Conservation (phyloP, 2,329 filamentous ascomycete genomes). For the Phyllosticta paracitricarpa region DNA sequence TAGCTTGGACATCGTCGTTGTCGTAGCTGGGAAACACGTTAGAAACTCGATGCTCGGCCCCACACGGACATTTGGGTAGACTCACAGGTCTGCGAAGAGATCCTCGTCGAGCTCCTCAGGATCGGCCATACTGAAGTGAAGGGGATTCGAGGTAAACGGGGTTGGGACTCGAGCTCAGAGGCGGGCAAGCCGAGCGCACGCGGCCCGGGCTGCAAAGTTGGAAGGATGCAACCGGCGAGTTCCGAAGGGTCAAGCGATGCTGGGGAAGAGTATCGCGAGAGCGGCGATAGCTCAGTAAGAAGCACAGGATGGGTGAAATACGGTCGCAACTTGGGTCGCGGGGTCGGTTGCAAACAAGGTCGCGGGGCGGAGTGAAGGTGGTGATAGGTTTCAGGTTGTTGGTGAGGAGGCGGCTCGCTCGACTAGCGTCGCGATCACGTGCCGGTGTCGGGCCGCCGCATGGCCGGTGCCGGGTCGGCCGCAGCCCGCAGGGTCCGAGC, state of each 20-base stretch:
- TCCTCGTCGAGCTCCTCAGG: slow-evolving; percentile 80
- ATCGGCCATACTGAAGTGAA: slow-evolving; percentile 56
- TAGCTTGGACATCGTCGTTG: slow-evolving; percentile 25
- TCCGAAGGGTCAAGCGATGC: not conserved
- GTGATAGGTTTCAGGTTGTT: too few species aligned
- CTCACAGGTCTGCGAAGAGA: slow-evolving; percentile 91
- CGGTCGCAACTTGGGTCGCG: not conserved
- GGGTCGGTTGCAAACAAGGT: too few species aligned
- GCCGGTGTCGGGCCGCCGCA: too few species aligned
- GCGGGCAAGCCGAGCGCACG: not conserved
- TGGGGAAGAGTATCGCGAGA: too few species aligned
- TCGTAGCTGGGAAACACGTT: slow-evolving; percentile 24
- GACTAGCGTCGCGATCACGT: too few species aligned
- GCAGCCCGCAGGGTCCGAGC: too few species aligned
- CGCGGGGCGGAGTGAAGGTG: not conserved
- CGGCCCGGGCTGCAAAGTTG: not conserved
- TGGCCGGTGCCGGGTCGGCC: too few species aligned
- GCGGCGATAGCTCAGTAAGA: too few species aligned
- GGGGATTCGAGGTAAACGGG: not conserved
- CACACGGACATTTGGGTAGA: slow-evolving; percentile 19
- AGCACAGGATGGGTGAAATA: not conserved
- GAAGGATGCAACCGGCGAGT: not conserved
- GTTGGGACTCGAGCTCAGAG: slow-evolving; percentile 1
- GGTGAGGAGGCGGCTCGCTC: not conserved
- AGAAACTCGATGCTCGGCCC: not conserved